Evolutionary conservation across 345 rosid genomes (phyloP).

Genomic region (Anastatica hierochuntica): DNA sequence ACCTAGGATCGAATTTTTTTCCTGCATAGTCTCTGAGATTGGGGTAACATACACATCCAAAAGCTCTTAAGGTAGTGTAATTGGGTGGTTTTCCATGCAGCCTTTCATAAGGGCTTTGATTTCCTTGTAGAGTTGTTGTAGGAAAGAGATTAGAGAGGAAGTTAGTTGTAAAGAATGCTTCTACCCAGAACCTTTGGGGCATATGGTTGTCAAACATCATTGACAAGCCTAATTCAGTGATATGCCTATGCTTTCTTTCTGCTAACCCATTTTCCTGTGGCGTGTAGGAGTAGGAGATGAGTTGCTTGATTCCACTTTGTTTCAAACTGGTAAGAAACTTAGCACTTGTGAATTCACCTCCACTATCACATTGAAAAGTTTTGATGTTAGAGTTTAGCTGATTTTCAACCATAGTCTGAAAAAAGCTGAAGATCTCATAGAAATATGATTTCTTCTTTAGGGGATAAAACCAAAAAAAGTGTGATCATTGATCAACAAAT

Average conservation of each 20-base stretch:
- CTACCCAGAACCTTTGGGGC: not conserved
- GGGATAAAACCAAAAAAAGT: no score
- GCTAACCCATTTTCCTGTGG: not conserved
- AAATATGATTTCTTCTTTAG: no score
- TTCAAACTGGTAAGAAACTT: not conserved
- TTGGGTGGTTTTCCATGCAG: not conserved
- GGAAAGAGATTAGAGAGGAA: not conserved
- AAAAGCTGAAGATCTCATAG: no score
- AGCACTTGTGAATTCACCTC: not conserved
- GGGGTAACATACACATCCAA: not conserved
- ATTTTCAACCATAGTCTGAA: not conserved
- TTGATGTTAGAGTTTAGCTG: no score
- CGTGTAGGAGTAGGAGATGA: not conserved
- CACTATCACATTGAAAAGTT: no score
- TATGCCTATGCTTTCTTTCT: not conserved
- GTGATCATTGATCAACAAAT: no score
- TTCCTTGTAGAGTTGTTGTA: fast-evolving
- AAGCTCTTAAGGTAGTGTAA: not conserved
- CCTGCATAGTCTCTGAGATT: not conserved
- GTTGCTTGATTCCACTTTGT: fast-evolving
- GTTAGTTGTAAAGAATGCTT: not conserved
- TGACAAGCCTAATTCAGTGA: not conserved
- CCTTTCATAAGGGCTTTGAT: not conserved
- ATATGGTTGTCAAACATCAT: not conserved
- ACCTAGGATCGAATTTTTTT: not conserved